Conservation (phyloP, 2,329 filamentous ascomycete species). For the Chalaropsis ovoidea region DNA sequence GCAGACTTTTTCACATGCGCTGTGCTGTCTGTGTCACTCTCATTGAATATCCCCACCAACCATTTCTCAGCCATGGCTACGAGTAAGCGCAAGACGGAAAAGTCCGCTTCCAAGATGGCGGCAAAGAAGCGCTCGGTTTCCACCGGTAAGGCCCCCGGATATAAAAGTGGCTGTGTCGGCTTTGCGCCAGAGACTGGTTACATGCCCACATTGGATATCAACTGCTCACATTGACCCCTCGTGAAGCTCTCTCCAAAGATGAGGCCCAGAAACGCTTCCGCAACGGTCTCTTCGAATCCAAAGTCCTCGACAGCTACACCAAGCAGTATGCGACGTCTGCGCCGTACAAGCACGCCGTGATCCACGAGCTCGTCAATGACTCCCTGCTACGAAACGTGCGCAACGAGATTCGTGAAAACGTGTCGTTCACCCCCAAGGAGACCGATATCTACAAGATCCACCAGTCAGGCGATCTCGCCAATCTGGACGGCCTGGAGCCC, state of each 20-base stretch:
- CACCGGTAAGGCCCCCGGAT: conserved; percentile 34
- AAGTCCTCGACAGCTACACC: conserved; percentile 50
- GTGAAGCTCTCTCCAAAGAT: conserved; percentile 25
- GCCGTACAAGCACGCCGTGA: conserved; percentile 88
- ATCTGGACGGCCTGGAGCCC: conserved; percentile 86
- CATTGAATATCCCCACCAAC: conserved; percentile 27
- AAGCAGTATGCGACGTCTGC: conserved; percentile 52
- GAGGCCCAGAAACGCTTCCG: conserved; percentile 50
- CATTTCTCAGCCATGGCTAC: conserved; percentile 26
- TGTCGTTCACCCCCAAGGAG: conserved; percentile 95
- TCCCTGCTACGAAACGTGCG: conserved; percentile 75
- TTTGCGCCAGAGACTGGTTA: conserved; percentile 23
- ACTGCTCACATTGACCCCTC: neutral
- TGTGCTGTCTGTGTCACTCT: conserved; percentile 5
- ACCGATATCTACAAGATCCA: conserved; percentile 99
- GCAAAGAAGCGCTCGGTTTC: conserved; percentile 45
- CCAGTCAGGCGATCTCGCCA: conserved; percentile 94
- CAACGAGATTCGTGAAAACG: conserved; percentile 76
- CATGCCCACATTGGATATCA: neutral
- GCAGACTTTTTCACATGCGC: conserved; percentile 6
- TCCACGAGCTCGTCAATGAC: conserved; percentile 69
- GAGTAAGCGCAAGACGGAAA: conserved; percentile 54
- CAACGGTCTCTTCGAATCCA: conserved; percentile 52
- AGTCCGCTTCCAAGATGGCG: conserved; percentile 36
- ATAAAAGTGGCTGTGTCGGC: neutral